Evolutionary conservation across 768 basidiomycete species (phyloP), one percentile per base, ranked within the genome.

Genomic region (Terana coerulea): DNA sequence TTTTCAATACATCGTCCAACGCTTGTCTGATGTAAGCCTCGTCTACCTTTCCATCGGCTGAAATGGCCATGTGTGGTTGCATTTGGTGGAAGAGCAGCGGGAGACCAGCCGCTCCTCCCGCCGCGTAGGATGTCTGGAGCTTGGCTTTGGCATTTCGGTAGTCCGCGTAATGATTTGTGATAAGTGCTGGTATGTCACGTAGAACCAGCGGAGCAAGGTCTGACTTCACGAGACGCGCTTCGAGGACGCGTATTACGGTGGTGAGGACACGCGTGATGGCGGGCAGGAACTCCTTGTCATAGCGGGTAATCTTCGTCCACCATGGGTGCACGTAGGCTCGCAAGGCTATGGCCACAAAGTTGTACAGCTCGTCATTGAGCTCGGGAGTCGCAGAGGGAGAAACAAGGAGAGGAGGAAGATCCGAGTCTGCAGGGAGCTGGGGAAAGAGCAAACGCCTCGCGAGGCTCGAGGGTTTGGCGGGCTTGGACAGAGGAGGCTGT

Each of bases 61-160:
- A 73, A 40, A 95, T 59, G 7, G 91, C 93, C 67, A 91, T 84
- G 66, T 95, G 93, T 10, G 91, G 86, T 57, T 95, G 91, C 5
- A 87, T 72, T 46, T 80, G 79, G 64, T 92, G 87, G 64, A 94
- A 95, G 51, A 93, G 75, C 57, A 76, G 73, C 1, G 82, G 75
- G 2, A 87, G 71, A 19, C 81, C 73, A 1, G 80, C 72, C 1
- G 84, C 80, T 17, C 82, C 84, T 1, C 84, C 86, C 1, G 72
- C 63, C 1, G 88, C 87, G 55, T 91, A 92, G 0, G 87, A 84
- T 0, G 86, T 82, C 54, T 74, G 73, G 2, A 79, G 64, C 63
- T 88, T 90, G 34, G 74, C 66, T 10, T 64, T 64, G 1, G 85
- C 90, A 64, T 77, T 79, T 52, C 86, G 84, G 67, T 84, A 92